A percentile compares a stretch with the other conserved stretches of the same genome.
Evolutionary conservation across 805 yeast genomes (phyloP).

Genomic region (Hanseniaspora nectarophila): DNA sequence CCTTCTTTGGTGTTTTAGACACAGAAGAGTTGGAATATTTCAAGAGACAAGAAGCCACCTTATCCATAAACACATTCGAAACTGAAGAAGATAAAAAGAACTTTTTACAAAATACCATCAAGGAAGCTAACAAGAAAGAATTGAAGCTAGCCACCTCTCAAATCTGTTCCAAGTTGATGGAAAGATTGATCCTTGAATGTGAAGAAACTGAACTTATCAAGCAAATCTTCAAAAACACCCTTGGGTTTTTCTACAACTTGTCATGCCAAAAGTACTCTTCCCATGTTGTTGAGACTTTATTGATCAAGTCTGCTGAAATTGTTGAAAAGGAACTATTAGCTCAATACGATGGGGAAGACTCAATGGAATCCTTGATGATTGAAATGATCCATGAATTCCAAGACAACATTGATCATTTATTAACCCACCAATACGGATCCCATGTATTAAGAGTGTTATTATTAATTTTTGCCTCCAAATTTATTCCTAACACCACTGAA

Average conservation of each 20-base stretch:
- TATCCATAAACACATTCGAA: constrained; percentile 63
- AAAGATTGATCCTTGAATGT: constrained; percentile 63
- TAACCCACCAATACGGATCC: constrained; percentile 70
- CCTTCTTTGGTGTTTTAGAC: constrained; percentile 81
- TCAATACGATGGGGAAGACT: constrained; percentile 31
- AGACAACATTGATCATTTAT: constrained; percentile 48
- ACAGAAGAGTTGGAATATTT: constrained; percentile 78
- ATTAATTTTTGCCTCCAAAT: constrained; percentile 63
- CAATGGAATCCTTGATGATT: constrained; percentile 57
- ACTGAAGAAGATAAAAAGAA: constrained; percentile 62
- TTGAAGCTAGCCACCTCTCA: constrained; percentile 86
- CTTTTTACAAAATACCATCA: constrained; percentile 66
- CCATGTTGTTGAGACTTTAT: constrained; percentile 79
- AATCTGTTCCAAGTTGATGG: constrained; percentile 86
- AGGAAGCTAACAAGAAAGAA: constrained; percentile 81
- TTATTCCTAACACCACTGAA: constrained; percentile 58
- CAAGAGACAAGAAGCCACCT: constrained; percentile 79
- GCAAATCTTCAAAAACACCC: constrained; percentile 51
- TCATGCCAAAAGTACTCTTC: constrained; percentile 85
- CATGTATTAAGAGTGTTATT: constrained; percentile 70
- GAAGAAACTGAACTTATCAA: constrained; percentile 49
- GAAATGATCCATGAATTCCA: constrained; percentile 56
- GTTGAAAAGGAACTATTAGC: constrained; percentile 58
- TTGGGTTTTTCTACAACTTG: constrained; percentile 62
- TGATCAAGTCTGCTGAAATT: constrained; percentile 61